Evolutionary conservation across 768 basidiomycete species (phyloP), one percentile per base, ranked within the genome.

Genomic region (Pleurotus tuoliensis): DNA sequence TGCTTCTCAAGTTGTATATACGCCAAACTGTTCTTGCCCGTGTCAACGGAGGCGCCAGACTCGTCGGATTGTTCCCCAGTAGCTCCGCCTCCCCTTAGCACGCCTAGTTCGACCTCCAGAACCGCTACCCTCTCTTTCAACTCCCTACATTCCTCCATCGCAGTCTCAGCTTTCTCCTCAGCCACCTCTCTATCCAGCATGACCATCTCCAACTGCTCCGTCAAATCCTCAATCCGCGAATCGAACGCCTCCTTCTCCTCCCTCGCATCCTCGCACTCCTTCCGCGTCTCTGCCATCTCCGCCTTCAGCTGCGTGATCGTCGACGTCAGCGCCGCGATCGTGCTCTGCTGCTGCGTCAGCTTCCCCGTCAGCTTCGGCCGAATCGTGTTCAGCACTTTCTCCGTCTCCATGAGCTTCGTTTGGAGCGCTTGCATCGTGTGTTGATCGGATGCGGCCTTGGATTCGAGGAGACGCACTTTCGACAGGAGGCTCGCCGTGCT

Each of bases 171-270:
- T 58, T 84, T 84, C 69, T 98, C 96, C 66, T 98, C 97, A 0
- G 96, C 95, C 39, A 98, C 86, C 69, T 99, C 97, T 72, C 93
- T 94, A 68, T 99, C 97, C 62, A 99, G 72, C 81, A 91, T 91
- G 2, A 86, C 80, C 88, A 98, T 94, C 73, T 99, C 97, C 39
- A 98, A 73, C 66, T 95, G 92, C 57, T 98, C 96, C 52, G 90
- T 84, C 1, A 88, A 68, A 67, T 98, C 96, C 39, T 53, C 51
- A 40, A 53, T 53, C 39, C 51, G n/a, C 38, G 51, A 18, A 12
- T 53, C 51, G 15, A 40, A 40, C 4, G 51, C 51, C 13, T 53
- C 51, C 38, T 38, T 39, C 51, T 53, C 51, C 51, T 53, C 51
- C 37, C 41, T 53, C 5, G 51, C 34, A 40, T 53, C 51, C 20